These are phyloP conservation scores for Chiua sp. DNA, from an alignment of 1,284 basidiomycete species.

Conservation along the genomic window DNA sequence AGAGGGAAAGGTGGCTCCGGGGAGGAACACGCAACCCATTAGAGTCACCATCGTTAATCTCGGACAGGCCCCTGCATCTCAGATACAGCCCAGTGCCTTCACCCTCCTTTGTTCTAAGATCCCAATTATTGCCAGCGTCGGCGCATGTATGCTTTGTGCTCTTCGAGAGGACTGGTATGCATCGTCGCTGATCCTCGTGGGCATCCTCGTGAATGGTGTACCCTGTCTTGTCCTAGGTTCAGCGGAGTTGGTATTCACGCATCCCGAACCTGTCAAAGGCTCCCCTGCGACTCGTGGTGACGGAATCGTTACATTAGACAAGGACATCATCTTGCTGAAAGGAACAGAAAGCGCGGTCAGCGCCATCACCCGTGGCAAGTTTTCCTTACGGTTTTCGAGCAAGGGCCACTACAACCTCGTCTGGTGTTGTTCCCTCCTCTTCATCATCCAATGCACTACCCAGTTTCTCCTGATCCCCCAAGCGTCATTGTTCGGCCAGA, in stretches of 20 bases:
- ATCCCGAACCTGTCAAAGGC: constrained; percentile 28
- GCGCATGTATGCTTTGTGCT: constrained; percentile 17
- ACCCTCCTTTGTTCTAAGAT: constrained; percentile 13
- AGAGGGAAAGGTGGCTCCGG: constrained; percentile 9
- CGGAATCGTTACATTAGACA: constrained; percentile 23
- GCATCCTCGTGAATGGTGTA: constrained; percentile 34
- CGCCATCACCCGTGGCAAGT: constrained; percentile 32
- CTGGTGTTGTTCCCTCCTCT: constrained; percentile 33
- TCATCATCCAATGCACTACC: constrained; percentile 34
- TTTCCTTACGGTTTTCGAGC: constrained; percentile 30
- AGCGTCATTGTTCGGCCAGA: constrained; percentile 37
- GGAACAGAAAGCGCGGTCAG: constrained; percentile 35
- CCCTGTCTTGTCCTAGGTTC: constrained; percentile 32
- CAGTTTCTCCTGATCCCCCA: constrained; percentile 39
- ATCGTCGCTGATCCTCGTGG: constrained; percentile 33
- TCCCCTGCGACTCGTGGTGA: constrained; percentile 30
- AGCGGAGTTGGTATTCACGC: constrained; percentile 25
- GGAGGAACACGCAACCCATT: constrained; percentile 20
- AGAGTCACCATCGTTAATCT: constrained; percentile 28
- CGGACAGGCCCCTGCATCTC: constrained; percentile 5
- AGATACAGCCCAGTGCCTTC: constrained; percentile 10
- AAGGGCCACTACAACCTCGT: constrained; percentile 28
- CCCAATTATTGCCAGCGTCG: constrained; percentile 28
- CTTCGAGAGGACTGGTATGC: constrained; percentile 30
- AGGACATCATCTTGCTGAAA: constrained; percentile 24